Conservation (phyloP, 1,284 basidiomycete species). For the Tranzscheliella williamsii region DNA sequence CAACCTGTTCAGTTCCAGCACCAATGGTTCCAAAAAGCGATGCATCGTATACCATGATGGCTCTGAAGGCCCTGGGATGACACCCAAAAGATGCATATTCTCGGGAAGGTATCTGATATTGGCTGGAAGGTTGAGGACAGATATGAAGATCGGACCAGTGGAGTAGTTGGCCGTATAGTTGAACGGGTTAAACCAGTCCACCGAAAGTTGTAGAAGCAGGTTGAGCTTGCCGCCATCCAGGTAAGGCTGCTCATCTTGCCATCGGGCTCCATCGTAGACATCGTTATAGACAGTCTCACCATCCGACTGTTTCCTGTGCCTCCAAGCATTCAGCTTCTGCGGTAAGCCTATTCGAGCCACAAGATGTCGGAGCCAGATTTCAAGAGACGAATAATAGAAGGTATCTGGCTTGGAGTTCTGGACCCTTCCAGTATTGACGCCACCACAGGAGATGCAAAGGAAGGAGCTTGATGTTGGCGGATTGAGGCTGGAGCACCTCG, state of each 20-base stretch:
- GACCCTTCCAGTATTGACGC: no score
- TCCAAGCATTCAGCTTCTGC: no score
- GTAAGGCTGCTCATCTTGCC: neutral
- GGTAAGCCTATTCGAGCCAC: no score
- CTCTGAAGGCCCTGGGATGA: neutral
- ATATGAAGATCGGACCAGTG: neutral
- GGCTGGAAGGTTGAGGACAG: neutral
- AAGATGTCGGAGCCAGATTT: no score
- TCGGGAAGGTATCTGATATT: neutral
- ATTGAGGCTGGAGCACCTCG: no score
- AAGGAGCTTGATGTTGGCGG: no score
- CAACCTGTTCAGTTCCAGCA: neutral
- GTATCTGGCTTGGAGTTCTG: no score
- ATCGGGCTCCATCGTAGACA: neutral
- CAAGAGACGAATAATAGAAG: no score
- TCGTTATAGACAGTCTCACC: no score
- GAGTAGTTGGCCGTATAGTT: neutral
- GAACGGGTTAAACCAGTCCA: neutral
- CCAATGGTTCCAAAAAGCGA: neutral
- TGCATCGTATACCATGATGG: neutral
- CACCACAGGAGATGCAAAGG: no score
- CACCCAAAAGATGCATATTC: neutral
- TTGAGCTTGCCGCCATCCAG: neutral
- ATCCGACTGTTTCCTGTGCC: no score
- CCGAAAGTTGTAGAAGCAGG: neutral